Evolutionary conservation across 345 rosid species (phyloP), one percentile per base, ranked within the genome.

Genomic region (Iberis pinnata): DNA sequence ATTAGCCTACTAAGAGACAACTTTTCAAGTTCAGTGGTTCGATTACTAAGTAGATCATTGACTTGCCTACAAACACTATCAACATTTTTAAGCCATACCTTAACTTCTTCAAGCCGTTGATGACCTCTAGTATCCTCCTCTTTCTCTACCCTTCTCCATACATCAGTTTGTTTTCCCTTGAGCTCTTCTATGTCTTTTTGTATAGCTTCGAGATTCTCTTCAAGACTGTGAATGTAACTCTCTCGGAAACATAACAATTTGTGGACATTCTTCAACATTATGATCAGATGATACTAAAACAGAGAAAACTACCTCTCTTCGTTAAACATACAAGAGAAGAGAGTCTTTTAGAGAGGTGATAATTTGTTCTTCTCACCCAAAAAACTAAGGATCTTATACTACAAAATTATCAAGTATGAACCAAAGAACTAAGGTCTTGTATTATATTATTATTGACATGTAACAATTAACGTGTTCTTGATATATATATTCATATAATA

Each of bases 11-110:
- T 32, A 36, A 36, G 17, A 32, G 35, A 52, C 55, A 44, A 27
- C n/a, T 16, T 20, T 5, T 46, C 24, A 27, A 17, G 50, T 58
- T 20, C 56, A 26, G 32, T 12, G 7, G 29, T 24, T 20, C 24
- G 11, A 6, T 31, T 24, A 44, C 49, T 13, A 25, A 64, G 22
- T 8, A 64, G 13, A 12, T 38, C 3, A 8, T 43, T 37, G 14
- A 40, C 55, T 18, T 46, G 25, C 40, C 44, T 15, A 36, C 10
- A 4, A 22, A 26, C 7, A 16, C 15, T 19, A 20, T 64, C 38
- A 2, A 47, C 62, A 10, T 12, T 27, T 56, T 52, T 53, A 9
- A 64, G 62, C 56, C 61, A 64, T 4, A 38, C n/a, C n/a, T n/a
- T n/a, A n/a, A n/a, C n/a, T n/a, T n/a, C n/a, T n/a, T n/a, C n/a